Conservation (phyloP, 345 rosid species). For the Passiflora organensis region DNA sequence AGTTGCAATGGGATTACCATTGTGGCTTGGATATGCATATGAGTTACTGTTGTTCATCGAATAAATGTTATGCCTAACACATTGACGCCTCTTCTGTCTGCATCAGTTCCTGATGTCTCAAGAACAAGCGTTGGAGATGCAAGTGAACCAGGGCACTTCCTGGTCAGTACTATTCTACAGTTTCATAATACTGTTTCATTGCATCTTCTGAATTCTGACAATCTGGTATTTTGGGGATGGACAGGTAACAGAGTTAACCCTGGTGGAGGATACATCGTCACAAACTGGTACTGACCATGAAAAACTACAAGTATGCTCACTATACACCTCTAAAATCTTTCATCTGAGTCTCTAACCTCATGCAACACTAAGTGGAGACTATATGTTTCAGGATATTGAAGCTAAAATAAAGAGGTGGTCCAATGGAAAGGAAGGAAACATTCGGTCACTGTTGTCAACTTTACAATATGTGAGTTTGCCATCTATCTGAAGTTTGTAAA, state of each 20-base stretch:
- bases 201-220: conserved; percentile 16
- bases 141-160: conserved; percentile 41
- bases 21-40: neutral
- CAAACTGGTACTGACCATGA: conserved; percentile 28
- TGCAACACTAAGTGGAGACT: conserved; percentile 8
- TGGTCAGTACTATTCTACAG: conserved; percentile 25
- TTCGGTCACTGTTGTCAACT: conserved; percentile 88
- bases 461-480: conserved; percentile 72
- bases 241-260: conserved; percentile 57
- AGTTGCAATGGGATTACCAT: neutral
- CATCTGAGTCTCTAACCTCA: neutral
- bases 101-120: conserved; percentile 24
- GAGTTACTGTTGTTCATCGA: neutral
- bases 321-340: neutral
- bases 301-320: conserved; percentile 41
- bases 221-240: conserved; percentile 6
- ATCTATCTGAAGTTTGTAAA: too few relatives aligned
- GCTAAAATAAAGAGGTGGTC: conserved; percentile 70
- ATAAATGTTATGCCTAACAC: conserved; percentile 2
- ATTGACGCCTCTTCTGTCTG: conserved; percentile 29
- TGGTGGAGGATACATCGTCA: conserved; percentile 31
- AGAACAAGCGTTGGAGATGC: conserved; percentile 33
- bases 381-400: conserved; percentile 49
- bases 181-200: neutral
- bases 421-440: conserved; percentile 74